These are phyloP conservation scores for Ascochyta clinopodiicola DNA, from an alignment of 2,329 filamentous ascomycete species.

Conservation along the genomic window DNA sequence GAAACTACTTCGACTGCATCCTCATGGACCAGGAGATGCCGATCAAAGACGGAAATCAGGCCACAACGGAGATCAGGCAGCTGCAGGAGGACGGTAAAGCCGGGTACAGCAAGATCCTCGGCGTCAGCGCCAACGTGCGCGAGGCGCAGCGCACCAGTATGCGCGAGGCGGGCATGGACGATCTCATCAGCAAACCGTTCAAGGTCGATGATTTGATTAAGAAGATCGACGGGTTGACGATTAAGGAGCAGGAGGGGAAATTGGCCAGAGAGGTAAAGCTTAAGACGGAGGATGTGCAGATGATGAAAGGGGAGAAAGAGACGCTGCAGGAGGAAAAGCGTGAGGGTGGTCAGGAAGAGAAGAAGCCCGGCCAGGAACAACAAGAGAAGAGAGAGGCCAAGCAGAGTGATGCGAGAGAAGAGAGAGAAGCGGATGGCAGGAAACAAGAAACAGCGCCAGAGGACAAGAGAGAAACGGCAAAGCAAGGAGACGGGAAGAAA, in stretches of 20 bases:
- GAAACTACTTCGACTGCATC: slow-evolving; percentile 50
- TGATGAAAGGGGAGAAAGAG: slow-evolving; percentile 1
- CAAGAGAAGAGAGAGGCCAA: background rate
- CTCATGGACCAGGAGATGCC: slow-evolving; percentile 57
- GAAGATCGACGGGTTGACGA: slow-evolving; percentile 34
- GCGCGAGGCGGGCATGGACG: slow-evolving; percentile 48
- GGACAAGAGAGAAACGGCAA: background rate
- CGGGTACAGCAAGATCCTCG: slow-evolving; percentile 45
- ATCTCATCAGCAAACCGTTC: slow-evolving; percentile 50
- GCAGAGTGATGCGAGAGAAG: background rate
- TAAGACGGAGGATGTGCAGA: background rate
- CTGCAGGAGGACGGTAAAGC: slow-evolving; percentile 44
- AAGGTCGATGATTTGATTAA: slow-evolving; percentile 45
- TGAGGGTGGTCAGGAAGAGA: background rate
- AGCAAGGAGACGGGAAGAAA: background rate
- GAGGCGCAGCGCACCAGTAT: slow-evolving; percentile 44
- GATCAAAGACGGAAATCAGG: slow-evolving; percentile 51
- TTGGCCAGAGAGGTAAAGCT: background rate
- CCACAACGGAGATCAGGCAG: slow-evolving; percentile 48
- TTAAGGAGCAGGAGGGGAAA: slow-evolving; percentile 10
- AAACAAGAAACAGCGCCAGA: background rate
- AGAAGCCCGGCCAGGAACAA: background rate
- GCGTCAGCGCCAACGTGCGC: slow-evolving; percentile 49
- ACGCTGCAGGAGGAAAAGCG: background rate
- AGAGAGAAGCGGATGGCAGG: background rate